These are phyloP conservation scores for Osmanthus fragrans DNA, from an alignment of 257 asterid species.

Conservation along the genomic window DNA sequence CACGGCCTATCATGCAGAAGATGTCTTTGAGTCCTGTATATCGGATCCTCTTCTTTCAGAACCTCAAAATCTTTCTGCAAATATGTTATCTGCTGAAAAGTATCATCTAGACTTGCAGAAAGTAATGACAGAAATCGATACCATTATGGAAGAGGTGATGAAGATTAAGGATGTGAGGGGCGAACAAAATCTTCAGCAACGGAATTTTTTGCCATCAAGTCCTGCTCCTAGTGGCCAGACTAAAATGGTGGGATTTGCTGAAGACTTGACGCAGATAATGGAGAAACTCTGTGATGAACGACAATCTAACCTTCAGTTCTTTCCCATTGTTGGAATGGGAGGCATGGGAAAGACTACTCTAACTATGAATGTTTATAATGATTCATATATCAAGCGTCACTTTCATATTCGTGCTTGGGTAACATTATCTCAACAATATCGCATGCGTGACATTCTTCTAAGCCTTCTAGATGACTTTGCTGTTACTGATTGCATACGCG, in stretches of 20 bases:
- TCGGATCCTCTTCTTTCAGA: background rate
- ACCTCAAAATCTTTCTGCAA: no score
- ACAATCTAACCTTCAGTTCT: background rate
- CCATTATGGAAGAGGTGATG: background rate
- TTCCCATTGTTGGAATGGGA: constrained; percentile 21
- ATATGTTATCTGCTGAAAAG: background rate
- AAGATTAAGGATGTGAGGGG: background rate
- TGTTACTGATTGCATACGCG: background rate
- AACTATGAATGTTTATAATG: background rate
- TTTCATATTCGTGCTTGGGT: constrained; percentile 20
- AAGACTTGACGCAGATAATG: background rate
- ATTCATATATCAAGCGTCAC: background rate
- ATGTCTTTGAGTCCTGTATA: background rate
- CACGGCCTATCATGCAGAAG: background rate
- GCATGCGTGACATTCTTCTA: background rate
- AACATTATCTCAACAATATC: constrained; percentile 19
- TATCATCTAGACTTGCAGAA: background rate
- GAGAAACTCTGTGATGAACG: no score
- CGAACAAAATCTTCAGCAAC: background rate
- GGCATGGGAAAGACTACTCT: constrained; percentile 33
- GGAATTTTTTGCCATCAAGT: background rate
- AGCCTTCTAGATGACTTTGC: background rate
- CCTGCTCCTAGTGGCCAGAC: background rate
- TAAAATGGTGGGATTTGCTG: background rate
- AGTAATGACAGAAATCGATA: background rate